Evolutionary conservation across 768 basidiomycete species (phyloP).

Genomic region (Strobilomyces confusus): DNA sequence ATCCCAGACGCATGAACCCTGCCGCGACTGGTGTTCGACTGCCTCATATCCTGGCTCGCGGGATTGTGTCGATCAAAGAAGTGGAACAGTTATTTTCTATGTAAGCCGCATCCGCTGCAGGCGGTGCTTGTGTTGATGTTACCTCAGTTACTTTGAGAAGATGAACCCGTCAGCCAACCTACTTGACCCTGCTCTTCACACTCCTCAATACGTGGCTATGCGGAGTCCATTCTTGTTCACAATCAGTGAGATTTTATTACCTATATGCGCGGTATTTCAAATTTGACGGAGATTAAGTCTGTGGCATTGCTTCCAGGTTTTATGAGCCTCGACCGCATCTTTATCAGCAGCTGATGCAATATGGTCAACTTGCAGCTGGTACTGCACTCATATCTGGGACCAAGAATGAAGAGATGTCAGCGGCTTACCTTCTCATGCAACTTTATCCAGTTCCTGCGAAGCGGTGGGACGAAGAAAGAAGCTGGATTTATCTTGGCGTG

Average conservation of each 20-base stretch:
- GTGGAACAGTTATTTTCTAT: conserved; percentile 72
- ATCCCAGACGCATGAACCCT: conserved; percentile 37
- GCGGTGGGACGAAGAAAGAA: conserved; percentile 86
- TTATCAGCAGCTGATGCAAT: conserved; percentile 68
- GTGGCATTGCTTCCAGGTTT: conserved; percentile 83
- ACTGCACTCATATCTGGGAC: conserved; percentile 70
- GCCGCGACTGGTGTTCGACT: conserved; percentile 43
- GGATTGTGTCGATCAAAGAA: conserved; percentile 59
- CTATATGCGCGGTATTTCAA: neutral
- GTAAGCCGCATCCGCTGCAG: conserved; percentile 34
- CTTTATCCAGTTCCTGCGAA: conserved; percentile 72
- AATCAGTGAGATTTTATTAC: conserved; percentile 57
- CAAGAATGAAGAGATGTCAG: conserved; percentile 81
- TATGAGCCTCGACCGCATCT: conserved; percentile 67
- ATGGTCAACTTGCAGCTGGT: conserved; percentile 72
- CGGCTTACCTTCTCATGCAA: conserved; percentile 78
- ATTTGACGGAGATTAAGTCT: conserved; percentile 48
- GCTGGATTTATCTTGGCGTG: conserved; percentile 85
- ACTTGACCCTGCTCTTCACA: conserved; percentile 80
- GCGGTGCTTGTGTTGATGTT: neutral
- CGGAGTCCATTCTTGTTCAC: conserved; percentile 92
- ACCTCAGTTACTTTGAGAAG: conserved; percentile 62
- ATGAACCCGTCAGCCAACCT: conserved; percentile 79
- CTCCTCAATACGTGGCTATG: conserved; percentile 73
- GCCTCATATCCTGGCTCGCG: conserved; percentile 62